Base-by-base conservation (phyloP, 176 grass and related monocot genomes). In the Carex myosuroides region DNA sequence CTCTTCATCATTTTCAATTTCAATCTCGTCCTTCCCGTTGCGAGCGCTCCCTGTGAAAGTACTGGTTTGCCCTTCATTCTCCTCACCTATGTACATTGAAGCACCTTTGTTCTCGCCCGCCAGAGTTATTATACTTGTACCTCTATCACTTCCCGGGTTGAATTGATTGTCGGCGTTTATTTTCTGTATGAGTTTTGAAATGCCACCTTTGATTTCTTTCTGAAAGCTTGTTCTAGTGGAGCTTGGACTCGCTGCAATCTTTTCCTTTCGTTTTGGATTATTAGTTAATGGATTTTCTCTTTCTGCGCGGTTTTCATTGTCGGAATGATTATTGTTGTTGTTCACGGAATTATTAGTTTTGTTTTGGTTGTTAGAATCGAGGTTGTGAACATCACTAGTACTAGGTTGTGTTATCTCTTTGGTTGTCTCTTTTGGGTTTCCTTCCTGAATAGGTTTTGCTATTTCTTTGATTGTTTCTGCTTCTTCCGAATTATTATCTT, bases 91-190 rank as follows among this genome's bases (percentile, higher is more conserved):
- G 24, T 85, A 88, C 94, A 96, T 93, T n/a, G 91, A 88, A 26
- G 89, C 87, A 24, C 93, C 93, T 64, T 89, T 93, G 87, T 91
- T 97, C 81, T 97, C 83, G 22, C 94, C 91, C 2, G 87, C 87
- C 46, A 97, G 86, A 67, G 91, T 93, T 83, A 97, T 85, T 52
- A 91, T 66, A 58, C 64, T 93, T 54, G 85, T 18, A 17, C 33
- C 33, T 39, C 13, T 69, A 12, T 82, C 70, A 41, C 79, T 81
- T 8, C 53, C 64, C 20, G 85, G 55, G 80, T 61, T 60, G 8
- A 80, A 50, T 12, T 52, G 17, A 72, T 14, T 79, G 69, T 10
- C 64, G 5, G 78, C 18, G n/a, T 78, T 74, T 11, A 92, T 60
- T 79, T 87, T 94, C 5, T 70, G 84, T 33, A 93, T 77, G 79